These are phyloP conservation scores for Boletus coccyginus DNA, from an alignment of 768 basidiomycete genomes.

Conservation along the genomic window DNA sequence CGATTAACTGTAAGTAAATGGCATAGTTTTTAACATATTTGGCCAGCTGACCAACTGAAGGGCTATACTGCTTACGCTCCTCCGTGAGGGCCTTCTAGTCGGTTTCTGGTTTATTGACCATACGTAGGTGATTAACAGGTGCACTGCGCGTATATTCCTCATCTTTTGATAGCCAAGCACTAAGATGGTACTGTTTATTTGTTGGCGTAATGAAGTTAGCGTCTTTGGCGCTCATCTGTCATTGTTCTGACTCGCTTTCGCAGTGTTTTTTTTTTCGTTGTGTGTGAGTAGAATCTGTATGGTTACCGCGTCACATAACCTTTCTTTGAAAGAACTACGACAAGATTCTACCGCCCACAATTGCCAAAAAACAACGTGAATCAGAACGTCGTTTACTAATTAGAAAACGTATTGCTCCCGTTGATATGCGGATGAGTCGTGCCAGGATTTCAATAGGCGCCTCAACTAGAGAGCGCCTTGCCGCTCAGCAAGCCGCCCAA, in stretches of 20 bases:
- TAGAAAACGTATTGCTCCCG: slow-evolving; percentile 81
- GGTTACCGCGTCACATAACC: too few relatives aligned
- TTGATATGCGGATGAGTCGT: slow-evolving; percentile 87
- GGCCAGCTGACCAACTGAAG: slow-evolving; percentile 40
- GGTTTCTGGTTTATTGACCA: slow-evolving; percentile 97
- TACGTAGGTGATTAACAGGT: slow-evolving; percentile 50
- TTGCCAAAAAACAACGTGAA: slow-evolving; percentile 76
- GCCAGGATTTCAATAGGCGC: slow-evolving; percentile 69
- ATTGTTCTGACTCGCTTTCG: slow-evolving; percentile 7
- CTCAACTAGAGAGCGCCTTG: slow-evolving; percentile 68
- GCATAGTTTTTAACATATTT: not conserved
- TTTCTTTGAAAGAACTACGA: slow-evolving; percentile 52
- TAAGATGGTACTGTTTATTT: slow-evolving; percentile 83
- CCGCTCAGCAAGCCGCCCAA: slow-evolving; percentile 64
- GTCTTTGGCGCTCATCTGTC: slow-evolving; percentile 8
- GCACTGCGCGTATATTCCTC: slow-evolving; percentile 3
- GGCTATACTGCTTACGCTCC: slow-evolving; percentile 77
- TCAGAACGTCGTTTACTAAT: slow-evolving; percentile 81
- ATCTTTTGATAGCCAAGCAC: slow-evolving; percentile 52
- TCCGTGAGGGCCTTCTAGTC: slow-evolving; percentile 83
- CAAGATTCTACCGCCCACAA: slow-evolving; percentile 73
- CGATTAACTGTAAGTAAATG: slow-evolving; percentile 74
- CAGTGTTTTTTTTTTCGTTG: slow-evolving; percentile 81
- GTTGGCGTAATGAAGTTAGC: slow-evolving; percentile 83
- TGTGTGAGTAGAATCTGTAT: slow-evolving; percentile 52